Percentiles rank a stretch among this genome's conserved stretches.
These are phyloP conservation scores for Dissophora globulifera DNA, from an alignment of 192 early-diverging fungal species.

Conservation along the genomic window DNA sequence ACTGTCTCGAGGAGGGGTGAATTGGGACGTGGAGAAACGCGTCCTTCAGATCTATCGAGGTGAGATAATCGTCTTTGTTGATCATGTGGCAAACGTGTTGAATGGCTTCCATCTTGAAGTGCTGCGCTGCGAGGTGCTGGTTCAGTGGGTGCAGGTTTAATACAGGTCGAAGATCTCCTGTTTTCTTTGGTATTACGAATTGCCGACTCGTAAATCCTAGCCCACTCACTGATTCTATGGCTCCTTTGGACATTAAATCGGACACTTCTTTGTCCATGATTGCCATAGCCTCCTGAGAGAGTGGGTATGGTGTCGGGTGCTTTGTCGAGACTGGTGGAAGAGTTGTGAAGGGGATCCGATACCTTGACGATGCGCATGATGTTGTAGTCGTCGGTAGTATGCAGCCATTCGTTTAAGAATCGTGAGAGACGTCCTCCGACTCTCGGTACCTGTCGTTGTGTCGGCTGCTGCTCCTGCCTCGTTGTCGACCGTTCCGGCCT, in stretches of 20 bases:
- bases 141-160: conserved; percentile 41
- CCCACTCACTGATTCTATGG: conserved; percentile 29
- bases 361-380: conserved; percentile 22
- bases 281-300: conserved; percentile 6
- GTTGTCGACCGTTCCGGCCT: conserved; percentile 16
- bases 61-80: conserved; percentile 20
- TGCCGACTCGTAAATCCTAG: conserved; percentile 36
- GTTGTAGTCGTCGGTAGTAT: conserved; percentile 9
- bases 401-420: conserved; percentile 21
- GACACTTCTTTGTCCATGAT: conserved; percentile 28
- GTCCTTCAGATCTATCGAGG: conserved; percentile 28
- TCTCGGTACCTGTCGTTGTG: background rate
- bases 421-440: conserved; percentile 28
- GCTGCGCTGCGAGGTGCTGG: conserved; percentile 1
- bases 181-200: conserved; percentile 44
- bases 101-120: conserved; percentile 49
- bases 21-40: conserved; percentile 51
- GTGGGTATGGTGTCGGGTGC: conserved; percentile 5
- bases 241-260: conserved; percentile 19
- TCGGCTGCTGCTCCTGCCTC: conserved; percentile 4
- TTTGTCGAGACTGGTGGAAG: conserved; percentile 8
- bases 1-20: conserved; percentile 21
- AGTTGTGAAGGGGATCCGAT: conserved; percentile 18
- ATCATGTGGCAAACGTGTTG: conserved; percentile 25
- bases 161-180: conserved; percentile 28